A percentile compares a stretch with the other conserved stretches of the same genome.
These are phyloP conservation scores for Mycena metata DNA, from an alignment of 768 basidiomycete genomes.

Conservation along the genomic window DNA sequence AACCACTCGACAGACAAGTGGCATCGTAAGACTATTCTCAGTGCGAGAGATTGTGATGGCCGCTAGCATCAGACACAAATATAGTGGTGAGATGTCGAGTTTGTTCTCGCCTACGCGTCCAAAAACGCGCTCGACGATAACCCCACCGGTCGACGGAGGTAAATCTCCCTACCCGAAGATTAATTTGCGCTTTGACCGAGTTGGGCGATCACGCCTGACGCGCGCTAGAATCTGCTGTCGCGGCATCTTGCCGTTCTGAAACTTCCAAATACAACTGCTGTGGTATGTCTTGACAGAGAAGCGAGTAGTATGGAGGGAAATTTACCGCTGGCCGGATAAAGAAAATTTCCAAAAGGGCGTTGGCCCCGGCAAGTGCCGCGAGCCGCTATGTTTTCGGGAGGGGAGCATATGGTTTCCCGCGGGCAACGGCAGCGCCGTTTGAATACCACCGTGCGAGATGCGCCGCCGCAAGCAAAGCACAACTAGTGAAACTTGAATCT, in stretches of 20 bases:
- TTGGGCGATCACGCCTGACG: background rate
- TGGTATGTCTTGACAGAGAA: background rate
- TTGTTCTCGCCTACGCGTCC: constrained; percentile 9
- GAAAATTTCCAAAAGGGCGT: constrained; percentile 30
- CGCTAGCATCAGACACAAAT: background rate
- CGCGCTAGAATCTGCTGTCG: background rate
- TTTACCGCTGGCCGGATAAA: constrained; percentile 10
- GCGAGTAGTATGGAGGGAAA: background rate
- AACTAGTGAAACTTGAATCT: background rate
- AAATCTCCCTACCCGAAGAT: constrained; percentile 10
- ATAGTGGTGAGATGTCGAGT: constrained; percentile 20
- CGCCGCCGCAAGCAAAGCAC: background rate
- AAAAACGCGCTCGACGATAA: background rate
- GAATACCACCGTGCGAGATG: constrained; percentile 9
- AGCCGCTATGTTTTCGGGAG: no score
- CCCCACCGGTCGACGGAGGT: background rate
- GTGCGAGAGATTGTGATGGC: no score
- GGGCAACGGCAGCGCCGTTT: background rate
- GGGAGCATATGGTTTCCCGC: background rate
- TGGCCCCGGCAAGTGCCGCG: background rate
- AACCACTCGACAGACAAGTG: constrained; percentile 15
- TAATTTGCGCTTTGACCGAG: constrained; percentile 31
- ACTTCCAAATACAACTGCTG: background rate
- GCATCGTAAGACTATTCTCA: background rate
- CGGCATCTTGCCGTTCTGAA: constrained; percentile 6